phyloP scores from a whole-genome alignment of 768 basidiomycete genomes.

The Leucocoprinus birnbaumii region DNA sequence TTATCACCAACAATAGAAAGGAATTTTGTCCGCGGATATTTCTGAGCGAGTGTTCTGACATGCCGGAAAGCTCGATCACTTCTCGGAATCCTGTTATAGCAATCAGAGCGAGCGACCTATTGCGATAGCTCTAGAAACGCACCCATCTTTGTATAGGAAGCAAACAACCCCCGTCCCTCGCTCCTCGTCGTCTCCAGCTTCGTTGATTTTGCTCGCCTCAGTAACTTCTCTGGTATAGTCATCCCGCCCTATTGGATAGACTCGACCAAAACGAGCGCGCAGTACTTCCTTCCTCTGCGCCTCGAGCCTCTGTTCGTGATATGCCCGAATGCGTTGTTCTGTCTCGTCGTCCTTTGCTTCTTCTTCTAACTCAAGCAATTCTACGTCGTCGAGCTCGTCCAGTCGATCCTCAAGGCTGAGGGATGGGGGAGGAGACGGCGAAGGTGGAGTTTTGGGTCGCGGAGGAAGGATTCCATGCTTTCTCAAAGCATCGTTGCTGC shows the following conservation, averaged over 20 bases:
- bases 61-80: conserved; percentile 76
- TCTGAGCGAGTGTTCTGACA: conserved; percentile 68
- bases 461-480: conserved; percentile 91
- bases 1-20: conserved; percentile 93
- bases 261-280: conserved; percentile 73
- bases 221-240: conserved; percentile 96
- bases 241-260: conserved; percentile 87
- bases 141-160: conserved; percentile 95
- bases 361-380: conserved; percentile 68
- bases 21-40: conserved; percentile 91
- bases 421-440: conserved; percentile 80
- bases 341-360: conserved; percentile 76
- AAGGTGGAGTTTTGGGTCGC: conserved; percentile 54
- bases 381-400: conserved; percentile 56
- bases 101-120: neutral
- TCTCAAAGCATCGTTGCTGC: conserved; percentile 89
- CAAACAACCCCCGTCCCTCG: conserved; percentile 91
- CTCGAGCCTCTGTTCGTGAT: conserved; percentile 59
- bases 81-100: conserved; percentile 59
- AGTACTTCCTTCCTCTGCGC: conserved; percentile 58
- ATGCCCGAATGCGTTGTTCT: conserved; percentile 67
- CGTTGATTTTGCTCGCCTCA: conserved; percentile 76
- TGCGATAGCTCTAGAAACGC: conserved; percentile 24
- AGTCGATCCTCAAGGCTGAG: conserved; percentile 69
- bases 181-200: conserved; percentile 61